Conservation (phyloP, 352 stramenopile species). For the Phytophthora tubulina region DNA sequence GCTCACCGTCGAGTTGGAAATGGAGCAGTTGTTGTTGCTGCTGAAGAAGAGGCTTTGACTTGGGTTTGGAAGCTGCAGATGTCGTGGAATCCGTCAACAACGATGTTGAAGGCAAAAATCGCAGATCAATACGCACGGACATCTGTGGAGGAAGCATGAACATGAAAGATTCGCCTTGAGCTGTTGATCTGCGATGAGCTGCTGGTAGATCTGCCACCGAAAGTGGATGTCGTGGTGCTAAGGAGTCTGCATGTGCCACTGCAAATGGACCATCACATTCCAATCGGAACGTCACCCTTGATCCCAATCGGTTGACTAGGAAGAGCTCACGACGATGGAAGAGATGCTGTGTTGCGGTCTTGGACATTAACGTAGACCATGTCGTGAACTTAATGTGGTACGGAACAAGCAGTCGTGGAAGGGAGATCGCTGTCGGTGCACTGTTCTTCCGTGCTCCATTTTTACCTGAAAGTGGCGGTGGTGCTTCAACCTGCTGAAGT, state of each 20-base stretch:
- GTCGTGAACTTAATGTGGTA: slow-evolving; percentile 82
- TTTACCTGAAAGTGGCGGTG: slow-evolving; percentile 5
- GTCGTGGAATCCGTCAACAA: slow-evolving; percentile 13
- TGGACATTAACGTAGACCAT: slow-evolving; percentile 65
- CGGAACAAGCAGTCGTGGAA: neutral
- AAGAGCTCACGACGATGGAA: slow-evolving; percentile 66
- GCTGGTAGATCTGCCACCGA: slow-evolving; percentile 62
- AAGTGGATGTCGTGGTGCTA: slow-evolving; percentile 72
- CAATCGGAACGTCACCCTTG: slow-evolving; percentile 76
- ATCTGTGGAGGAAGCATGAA: slow-evolving; percentile 76
- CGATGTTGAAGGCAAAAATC: slow-evolving; percentile 51
- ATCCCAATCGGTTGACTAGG: slow-evolving; percentile 68
- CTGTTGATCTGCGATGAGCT: slow-evolving; percentile 52
- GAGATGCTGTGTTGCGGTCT: slow-evolving; percentile 38
- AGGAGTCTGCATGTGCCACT: slow-evolving; percentile 66
- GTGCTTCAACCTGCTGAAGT: slow-evolving; percentile 17
- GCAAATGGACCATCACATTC: slow-evolving; percentile 71
- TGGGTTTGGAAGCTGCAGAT: slow-evolving; percentile 21
- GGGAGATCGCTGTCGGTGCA: neutral
- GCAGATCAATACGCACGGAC: slow-evolving; percentile 75
- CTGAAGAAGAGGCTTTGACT: slow-evolving; percentile 19
- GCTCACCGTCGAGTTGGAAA: slow-evolving; percentile 49
- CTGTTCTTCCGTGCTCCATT: slow-evolving; percentile 14
- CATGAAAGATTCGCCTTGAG: slow-evolving; percentile 73
- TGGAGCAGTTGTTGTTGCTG: slow-evolving; percentile 37